Evolutionary conservation across 2,329 filamentous ascomycete species (phyloP), one percentile per base, ranked within the genome.

Genomic region (Lachnellula arida): DNA sequence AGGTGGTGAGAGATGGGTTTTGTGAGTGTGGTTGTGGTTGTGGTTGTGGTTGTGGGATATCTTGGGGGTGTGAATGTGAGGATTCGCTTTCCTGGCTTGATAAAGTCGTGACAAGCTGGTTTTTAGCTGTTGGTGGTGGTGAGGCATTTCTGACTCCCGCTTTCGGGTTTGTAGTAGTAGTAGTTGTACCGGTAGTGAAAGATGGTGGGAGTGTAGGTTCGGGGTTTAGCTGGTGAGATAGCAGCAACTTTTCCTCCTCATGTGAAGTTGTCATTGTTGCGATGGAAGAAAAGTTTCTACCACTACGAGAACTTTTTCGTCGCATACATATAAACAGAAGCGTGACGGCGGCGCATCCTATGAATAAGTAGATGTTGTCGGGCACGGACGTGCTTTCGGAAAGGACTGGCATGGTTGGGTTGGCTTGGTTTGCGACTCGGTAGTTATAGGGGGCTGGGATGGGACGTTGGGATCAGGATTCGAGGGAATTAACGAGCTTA

Each of bases 361-460:
- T 25, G 39, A 47, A 34, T 23, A 25, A 14, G 25, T 51, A 51
- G 23, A 42, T 42, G 49, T 14, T 12, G 8, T 25, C 23, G 23
- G 35, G 11, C 40, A n/a, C 19, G 34, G 17, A 39, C 34, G 34
- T 17, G 6, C 46, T 52, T 34, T 47, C 17, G 54, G 54, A 56
- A 44, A 52, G 49, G 54, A 56, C 43, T 42, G 54, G 49, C 49
- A 51, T 51, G 46, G 5, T 56, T n/a, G 40, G 17, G 40, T 25
- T 25, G 23, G 23, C 7, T 25, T n/a, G n/a, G 23, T 25, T 25
- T 25, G 19, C n/a, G n/a, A n/a, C n/a, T 43, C 19, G 17, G 14
- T 17, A 43, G 40, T 15, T 15, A 19, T 9, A 17, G 40, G 40
- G 40, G 40, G 43, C 12, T 49, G 44, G 47, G 23, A 32, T 19